A percentile compares a stretch with the other conserved stretches of the same genome.
Conservation (phyloP, 1,139 yeast genomes). For the Zygoascus meyerae region DNA sequence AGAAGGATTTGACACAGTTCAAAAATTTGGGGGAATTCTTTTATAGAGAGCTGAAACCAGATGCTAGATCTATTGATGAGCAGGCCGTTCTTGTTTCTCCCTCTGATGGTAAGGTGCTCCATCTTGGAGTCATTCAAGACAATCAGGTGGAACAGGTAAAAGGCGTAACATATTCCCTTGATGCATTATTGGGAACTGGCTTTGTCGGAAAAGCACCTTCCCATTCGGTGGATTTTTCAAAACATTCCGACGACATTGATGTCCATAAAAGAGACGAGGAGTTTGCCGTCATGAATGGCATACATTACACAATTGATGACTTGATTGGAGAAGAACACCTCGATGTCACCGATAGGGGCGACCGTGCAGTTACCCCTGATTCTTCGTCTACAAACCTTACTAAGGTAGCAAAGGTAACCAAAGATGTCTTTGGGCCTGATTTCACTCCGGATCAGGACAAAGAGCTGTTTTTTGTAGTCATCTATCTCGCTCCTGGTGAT, state of each 20-base stretch:
- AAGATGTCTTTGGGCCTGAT: slow-evolving; percentile 26
- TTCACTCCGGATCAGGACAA: slow-evolving; percentile 37
- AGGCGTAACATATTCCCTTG: slow-evolving; percentile 89
- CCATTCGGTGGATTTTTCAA: slow-evolving; percentile 45
- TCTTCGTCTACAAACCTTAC: slow-evolving; percentile 22
- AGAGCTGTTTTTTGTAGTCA: slow-evolving; percentile 79
- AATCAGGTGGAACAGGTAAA: slow-evolving; percentile 91
- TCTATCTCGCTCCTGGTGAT: slow-evolving; percentile 96
- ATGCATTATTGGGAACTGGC: slow-evolving; percentile 70
- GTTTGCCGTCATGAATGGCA: slow-evolving; percentile 74
- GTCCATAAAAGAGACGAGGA: slow-evolving; percentile 57
- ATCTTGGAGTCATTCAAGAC: slow-evolving; percentile 71
- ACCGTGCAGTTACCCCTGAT: slow-evolving; percentile 27
- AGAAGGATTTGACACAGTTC: slow-evolving; percentile 69
- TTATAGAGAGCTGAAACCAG: slow-evolving; percentile 75
- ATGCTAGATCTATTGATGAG: slow-evolving; percentile 66
- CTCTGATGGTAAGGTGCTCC: slow-evolving; percentile 86
- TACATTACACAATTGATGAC: slow-evolving; percentile 65
- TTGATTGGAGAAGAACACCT: slow-evolving; percentile 45
- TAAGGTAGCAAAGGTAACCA: slow-evolving; percentile 21
- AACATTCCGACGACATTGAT: slow-evolving; percentile 35
- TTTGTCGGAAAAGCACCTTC: slow-evolving; percentile 45
- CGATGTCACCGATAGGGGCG: slow-evolving; percentile 29
- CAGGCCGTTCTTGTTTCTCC: slow-evolving; percentile 71
- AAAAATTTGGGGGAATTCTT: slow-evolving; percentile 85